Evolutionary conservation across 345 rosid species (phyloP).

Genomic region (Eucalyptus sp.): DNA sequence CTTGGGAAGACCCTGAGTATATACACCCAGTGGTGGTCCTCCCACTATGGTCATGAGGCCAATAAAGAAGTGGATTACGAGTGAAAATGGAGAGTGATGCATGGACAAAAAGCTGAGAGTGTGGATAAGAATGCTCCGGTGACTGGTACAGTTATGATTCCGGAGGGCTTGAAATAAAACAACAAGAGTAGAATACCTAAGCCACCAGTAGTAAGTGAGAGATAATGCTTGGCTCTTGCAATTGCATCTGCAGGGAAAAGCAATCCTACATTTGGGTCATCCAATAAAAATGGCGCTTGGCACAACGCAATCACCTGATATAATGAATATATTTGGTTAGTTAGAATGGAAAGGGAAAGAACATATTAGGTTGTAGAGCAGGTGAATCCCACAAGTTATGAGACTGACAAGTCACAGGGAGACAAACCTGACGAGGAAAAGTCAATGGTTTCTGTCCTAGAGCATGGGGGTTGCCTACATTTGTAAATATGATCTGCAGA

Average conservation of each 20-base stretch:
- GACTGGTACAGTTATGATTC: background rate
- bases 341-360: background rate
- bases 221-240: conserved; percentile 92
- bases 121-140: background rate
- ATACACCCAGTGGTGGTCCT: background rate
- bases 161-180: background rate
- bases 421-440: conserved; percentile 82
- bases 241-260: conserved; percentile 94
- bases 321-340: conserved; percentile 6
- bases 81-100: background rate
- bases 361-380: background rate
- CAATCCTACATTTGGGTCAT: conserved; percentile 90
- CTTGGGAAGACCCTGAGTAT: background rate
- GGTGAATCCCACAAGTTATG: background rate
- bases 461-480: conserved; percentile 99
- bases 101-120: background rate
- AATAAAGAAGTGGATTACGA: background rate
- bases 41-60: background rate
- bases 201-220: conserved; percentile 74
- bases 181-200: conserved; percentile 43
- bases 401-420: background rate
- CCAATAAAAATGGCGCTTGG: conserved; percentile 95
- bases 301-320: conserved; percentile 91
- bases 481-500: conserved; percentile 87
- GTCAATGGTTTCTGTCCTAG: conserved; percentile 92